Percentiles rank a stretch among this genome's conserved stretches.
These are phyloP conservation scores for Alternaria solani DNA, from an alignment of 2,329 filamentous ascomycete genomes.

Conservation along the genomic window DNA sequence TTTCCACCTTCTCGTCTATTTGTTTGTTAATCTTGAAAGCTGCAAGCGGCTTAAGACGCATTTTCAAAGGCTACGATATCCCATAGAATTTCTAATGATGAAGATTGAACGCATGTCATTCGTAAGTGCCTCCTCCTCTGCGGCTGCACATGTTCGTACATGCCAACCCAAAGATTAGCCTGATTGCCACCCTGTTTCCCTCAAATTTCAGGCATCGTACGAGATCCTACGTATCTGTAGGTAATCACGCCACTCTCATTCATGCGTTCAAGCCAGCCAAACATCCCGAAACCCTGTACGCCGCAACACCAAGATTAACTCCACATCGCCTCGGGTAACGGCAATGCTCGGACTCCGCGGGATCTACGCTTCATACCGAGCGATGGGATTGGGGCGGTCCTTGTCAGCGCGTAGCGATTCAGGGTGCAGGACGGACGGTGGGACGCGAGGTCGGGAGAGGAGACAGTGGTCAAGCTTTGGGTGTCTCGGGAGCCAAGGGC, in stretches of 20 bases:
- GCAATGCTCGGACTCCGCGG: not conserved
- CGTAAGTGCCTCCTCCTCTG: not conserved
- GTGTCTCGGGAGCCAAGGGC: slow-evolving; percentile 31
- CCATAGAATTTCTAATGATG: slow-evolving; percentile 7
- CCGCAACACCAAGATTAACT: slow-evolving; percentile 5
- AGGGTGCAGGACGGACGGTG: not conserved
- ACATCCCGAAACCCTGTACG: slow-evolving; percentile 13
- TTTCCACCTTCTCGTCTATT: not conserved
- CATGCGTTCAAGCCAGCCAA: slow-evolving; percentile 20
- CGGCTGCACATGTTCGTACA: not conserved
- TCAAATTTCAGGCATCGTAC: not conserved
- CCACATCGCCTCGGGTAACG: slow-evolving; percentile 3
- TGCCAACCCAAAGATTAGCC: not conserved
- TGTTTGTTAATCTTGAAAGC: slow-evolving; percentile 5
- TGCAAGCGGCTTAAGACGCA: slow-evolving; percentile 14
- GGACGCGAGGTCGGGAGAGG: not conserved
- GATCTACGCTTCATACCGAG: not conserved
- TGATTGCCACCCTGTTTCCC: not conserved
- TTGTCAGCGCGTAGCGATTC: not conserved
- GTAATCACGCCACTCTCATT: slow-evolving; percentile 14
- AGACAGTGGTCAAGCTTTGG: slow-evolving; percentile 28
- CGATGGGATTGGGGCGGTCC: not conserved
- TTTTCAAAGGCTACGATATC: slow-evolving; percentile 11
- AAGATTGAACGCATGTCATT: not conserved
- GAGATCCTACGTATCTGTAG: not conserved